Base-by-base conservation (phyloP, 2,329 filamentous ascomycete genomes). In the Paracorniculantispora psalliotae region DNA sequence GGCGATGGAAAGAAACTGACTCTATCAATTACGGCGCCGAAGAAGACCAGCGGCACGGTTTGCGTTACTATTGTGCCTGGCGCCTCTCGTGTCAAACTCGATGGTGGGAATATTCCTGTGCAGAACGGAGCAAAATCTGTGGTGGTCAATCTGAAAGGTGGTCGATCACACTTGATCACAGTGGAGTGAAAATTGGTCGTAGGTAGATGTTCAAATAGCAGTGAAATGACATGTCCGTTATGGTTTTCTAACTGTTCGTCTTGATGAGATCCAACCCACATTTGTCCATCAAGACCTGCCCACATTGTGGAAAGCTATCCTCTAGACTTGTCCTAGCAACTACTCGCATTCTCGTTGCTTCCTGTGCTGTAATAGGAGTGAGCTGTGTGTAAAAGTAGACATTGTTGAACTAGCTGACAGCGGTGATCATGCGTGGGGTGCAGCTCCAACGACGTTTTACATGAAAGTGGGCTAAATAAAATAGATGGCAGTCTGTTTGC, bases 1-100 rank as follows among this genome's bases (percentile, higher is more conserved):
- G 37, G n/a, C 15, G 23, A 67, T 23, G 41, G 35, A 23, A 35
- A 44, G 13, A 28, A 26, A n/a, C 26, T 58, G 23, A 30, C 25
- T 1, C 17, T 58, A n/a, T 41, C 47, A 8, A 41, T 58, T n/a
- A 58, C 15, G 23, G 47, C 55, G 26, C 55, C 47, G 2, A 44
- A 33, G 47, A 33, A 46, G 2, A 51, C 55, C 10, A 41, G 33
- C 25, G 55, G 46, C 35, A 51, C 48, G 47, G 55, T 58, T 5
- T 58, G 55, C 44, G 28, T 51, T 23, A 9, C 55, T 21, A 13
- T 44, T 8, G 25, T 30, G n/a, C 25, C 33, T 25, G 50, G 50
- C 17, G 35, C 37, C 28, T 53, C 50, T 53, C 30, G 4, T 25
- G 33, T 52, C 19, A 37, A 39, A 12, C 19, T 52, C 30, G n/a